phyloP scores from a whole-genome alignment of 83 land plant species.

The Picea engelmannii region DNA sequence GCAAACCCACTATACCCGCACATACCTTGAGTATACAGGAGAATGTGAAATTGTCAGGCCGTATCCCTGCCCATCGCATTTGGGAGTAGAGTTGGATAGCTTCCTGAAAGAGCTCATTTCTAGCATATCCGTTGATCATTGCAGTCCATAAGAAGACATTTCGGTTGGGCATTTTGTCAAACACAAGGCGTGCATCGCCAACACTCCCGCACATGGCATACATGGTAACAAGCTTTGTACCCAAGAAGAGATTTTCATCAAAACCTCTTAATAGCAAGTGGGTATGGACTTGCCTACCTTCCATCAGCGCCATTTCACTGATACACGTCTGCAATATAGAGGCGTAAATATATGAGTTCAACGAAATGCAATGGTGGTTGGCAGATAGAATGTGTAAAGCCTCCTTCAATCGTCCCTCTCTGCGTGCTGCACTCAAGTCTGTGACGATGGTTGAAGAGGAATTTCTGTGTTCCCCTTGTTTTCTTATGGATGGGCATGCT shows the following conservation, averaged over 20 bases:
- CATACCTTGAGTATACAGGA: slow-evolving; percentile 30
- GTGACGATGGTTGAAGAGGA: no score
- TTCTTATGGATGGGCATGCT: no score
- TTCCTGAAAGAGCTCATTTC: not conserved
- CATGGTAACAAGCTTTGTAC: not conserved
- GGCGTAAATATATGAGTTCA: not conserved
- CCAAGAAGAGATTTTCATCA: not conserved
- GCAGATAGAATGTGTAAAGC: not conserved
- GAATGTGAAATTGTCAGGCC: slow-evolving; percentile 21
- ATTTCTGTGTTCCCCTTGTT: no score
- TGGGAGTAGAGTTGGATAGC: slow-evolving; percentile 17
- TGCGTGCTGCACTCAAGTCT: no score
- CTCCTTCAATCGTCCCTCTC: not conserved
- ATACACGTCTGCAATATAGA: not conserved
- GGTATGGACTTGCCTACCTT: not conserved
- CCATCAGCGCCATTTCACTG: not conserved
- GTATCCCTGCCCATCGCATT: slow-evolving; percentile 10
- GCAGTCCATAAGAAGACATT: not conserved
- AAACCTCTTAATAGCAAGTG: not conserved
- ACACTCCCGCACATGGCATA: not conserved
- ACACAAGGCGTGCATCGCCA: not conserved
- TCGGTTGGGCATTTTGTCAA: not conserved
- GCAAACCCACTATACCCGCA: not conserved
- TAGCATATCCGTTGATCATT: not conserved
- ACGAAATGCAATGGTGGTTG: not conserved